Percentiles rank a stretch among this genome's conserved stretches.
Conservation (phyloP, 2,329 filamentous ascomycete species). For the Laburnicola sp. region DNA sequence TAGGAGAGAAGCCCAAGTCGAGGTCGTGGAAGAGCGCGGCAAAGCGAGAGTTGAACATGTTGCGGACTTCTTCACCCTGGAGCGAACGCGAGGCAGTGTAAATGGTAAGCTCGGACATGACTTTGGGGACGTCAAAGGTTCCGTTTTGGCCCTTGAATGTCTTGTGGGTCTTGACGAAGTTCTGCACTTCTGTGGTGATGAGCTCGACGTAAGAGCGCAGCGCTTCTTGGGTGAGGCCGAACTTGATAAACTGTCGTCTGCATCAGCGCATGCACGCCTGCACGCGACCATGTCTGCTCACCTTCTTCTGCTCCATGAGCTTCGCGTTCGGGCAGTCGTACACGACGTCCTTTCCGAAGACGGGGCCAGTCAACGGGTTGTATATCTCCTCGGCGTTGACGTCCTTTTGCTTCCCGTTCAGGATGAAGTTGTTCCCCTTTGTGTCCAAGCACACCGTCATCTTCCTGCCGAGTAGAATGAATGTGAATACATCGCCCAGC, state of each 20-base stretch:
- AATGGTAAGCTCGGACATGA: slow-evolving; percentile 84
- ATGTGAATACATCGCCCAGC: slow-evolving; percentile 90
- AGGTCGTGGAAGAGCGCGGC: slow-evolving; percentile 84
- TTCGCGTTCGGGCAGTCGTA: slow-evolving; percentile 91
- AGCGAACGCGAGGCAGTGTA: slow-evolving; percentile 86
- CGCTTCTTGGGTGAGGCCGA: slow-evolving; percentile 73
- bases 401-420: slow-evolving; percentile 88
- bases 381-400: slow-evolving; percentile 92
- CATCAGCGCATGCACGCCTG: slow-evolving; percentile 10
- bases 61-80: slow-evolving; percentile 81
- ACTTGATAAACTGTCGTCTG: slow-evolving; percentile 70
- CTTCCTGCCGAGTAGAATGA: slow-evolving; percentile 83
- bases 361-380: slow-evolving; percentile 69
- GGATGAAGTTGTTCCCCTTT: slow-evolving; percentile 84
- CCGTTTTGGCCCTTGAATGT: slow-evolving; percentile 70
- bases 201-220: slow-evolving; percentile 77
- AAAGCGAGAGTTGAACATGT: slow-evolving; percentile 77
- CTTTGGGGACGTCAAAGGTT: slow-evolving; percentile 70
- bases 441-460: slow-evolving; percentile 83
- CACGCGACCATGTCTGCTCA: slow-evolving; percentile 43
- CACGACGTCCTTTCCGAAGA: slow-evolving; percentile 83
- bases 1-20: slow-evolving; percentile 84
- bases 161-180: slow-evolving; percentile 70
- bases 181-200: slow-evolving; percentile 73
- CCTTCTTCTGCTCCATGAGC: slow-evolving; percentile 96